phyloP scores from a whole-genome alignment of 2,329 filamentous ascomycete species.

The Phaeophleospora eucalypticola region DNA sequence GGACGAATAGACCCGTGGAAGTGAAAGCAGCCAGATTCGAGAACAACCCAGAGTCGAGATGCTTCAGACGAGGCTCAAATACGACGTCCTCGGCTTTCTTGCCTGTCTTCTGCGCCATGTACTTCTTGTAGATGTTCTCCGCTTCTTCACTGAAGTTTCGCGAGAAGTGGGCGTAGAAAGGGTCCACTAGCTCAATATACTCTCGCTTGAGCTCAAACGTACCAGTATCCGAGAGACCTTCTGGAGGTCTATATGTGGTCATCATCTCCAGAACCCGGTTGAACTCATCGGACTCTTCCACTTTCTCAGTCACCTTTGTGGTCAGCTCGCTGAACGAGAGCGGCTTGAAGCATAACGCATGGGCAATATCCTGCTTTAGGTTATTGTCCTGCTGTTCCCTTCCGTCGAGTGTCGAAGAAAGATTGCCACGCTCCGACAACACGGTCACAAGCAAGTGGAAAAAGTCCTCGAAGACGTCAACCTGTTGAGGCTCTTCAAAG shows the following conservation, averaged over 20 bases:
- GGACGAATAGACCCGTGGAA: slow-evolving; percentile 76
- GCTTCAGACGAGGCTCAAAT: slow-evolving; percentile 78
- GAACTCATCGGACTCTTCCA: slow-evolving; percentile 85
- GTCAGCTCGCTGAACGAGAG: slow-evolving; percentile 91
- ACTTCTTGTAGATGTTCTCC: slow-evolving; percentile 80
- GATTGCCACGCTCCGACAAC: slow-evolving; percentile 78
- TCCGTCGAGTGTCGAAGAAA: slow-evolving; percentile 66
- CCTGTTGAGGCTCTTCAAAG: slow-evolving; percentile 80
- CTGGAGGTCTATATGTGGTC: slow-evolving; percentile 82
- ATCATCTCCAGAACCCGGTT: slow-evolving; percentile 79
- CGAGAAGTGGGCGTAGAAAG: slow-evolving; percentile 92
- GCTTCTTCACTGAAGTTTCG: slow-evolving; percentile 97
- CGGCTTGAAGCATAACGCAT: slow-evolving; percentile 93
- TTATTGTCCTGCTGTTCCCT: slow-evolving; percentile 60
- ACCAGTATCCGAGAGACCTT: slow-evolving; percentile 86
- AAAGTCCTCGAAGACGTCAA: slow-evolving; percentile 95
- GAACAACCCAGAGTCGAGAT: slow-evolving; percentile 75
- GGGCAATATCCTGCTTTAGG: slow-evolving; percentile 84
- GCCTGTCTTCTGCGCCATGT: slow-evolving; percentile 82
- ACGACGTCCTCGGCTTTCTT: slow-evolving; percentile 79
- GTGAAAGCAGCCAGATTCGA: slow-evolving; percentile 74
- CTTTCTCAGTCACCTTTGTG: slow-evolving; percentile 78
- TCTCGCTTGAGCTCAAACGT: slow-evolving; percentile 89
- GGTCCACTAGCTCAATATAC: slow-evolving; percentile 83
- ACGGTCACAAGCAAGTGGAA: slow-evolving; percentile 88